Evolutionary conservation across 768 basidiomycete species (phyloP), one percentile per base, ranked within the genome.

Genomic region (Tylopilus plumbeoviolaceoides): DNA sequence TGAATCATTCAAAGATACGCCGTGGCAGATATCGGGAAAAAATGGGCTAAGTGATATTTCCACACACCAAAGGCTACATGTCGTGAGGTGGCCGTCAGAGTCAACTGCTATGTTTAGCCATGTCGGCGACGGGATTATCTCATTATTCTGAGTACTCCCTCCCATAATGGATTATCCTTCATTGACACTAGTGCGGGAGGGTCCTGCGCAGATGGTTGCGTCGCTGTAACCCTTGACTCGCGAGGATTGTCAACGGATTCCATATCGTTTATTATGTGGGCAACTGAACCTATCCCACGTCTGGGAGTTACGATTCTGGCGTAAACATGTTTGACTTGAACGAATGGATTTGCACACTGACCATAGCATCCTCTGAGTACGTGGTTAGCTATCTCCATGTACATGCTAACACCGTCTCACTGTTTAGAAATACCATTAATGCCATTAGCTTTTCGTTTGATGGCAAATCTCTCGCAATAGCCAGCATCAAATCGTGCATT

Each of bases 401-500:
- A 27, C 5, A 7, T 38, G 41, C 31, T 27, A 40, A 38, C 48
- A 20, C 44, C 18, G 54, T 53, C 38, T 18, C 54, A 48, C 23
- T 12, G 1, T 51, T 15, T 59, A 90, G 89, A 51, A 74, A 89
- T 62, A 76, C 82, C 23, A 87, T 90, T 61, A 87, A 80, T 54
- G 78, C 79, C n/a, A 68, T 91, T n/a, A 89, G 85, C 64, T 92
- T 90, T 75, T 91, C 89, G 11, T 78, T 85, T 57, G 89, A 91
- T 59, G 89, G 89, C 31, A 89, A 92, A 73, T 91, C 84, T 62
- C 68, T 91, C 43, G 89, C 89, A 17, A 83, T 89, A 47, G 85
- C 89, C 8, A 87, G 75, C 55, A 75, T 78, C 8, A 87, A 87
- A 20, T 70, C 73, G 27, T 90, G 89, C 57, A 85, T 91, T 48